Percentiles rank a stretch among this genome's conserved stretches.
These are phyloP conservation scores for Xylaria sp. DNA, from an alignment of 2,329 filamentous ascomycete genomes.

Conservation along the genomic window DNA sequence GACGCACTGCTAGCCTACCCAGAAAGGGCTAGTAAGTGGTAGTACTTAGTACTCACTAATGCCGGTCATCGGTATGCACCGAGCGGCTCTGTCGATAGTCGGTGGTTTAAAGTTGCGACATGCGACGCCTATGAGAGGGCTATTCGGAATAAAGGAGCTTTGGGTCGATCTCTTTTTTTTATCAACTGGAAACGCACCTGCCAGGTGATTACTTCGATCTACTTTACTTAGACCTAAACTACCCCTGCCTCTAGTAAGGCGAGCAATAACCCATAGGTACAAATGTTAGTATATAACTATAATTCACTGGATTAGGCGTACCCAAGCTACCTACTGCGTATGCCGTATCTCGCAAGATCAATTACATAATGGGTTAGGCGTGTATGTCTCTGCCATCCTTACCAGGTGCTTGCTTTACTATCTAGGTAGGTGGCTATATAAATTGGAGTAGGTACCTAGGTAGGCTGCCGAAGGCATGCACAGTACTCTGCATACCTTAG, in stretches of 20 bases:
- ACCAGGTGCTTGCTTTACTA: not conserved
- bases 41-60: not conserved
- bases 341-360: no score
- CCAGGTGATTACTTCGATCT: no score
- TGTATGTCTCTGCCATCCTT: not conserved
- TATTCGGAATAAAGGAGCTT: no score
- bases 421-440: not conserved
- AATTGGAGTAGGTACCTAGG: no score
- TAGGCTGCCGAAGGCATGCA: no score
- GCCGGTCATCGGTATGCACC: constrained; percentile 30
- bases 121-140: constrained; percentile 2
- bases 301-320: no score
- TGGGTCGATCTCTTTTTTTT: no score
- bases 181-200: no score
- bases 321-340: no score
- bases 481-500: no score
- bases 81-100: constrained; percentile 15
- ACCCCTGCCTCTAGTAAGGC: not conserved
- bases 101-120: constrained; percentile 29
- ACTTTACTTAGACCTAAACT: no score
- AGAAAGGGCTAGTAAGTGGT: not conserved
- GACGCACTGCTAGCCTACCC: not conserved
- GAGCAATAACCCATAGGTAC: not conserved
- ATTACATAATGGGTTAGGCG: not conserved
- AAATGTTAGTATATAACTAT: no score